These are phyloP conservation scores for Croton setiger DNA, from an alignment of 441 rosid species.

Conservation along the genomic window DNA sequence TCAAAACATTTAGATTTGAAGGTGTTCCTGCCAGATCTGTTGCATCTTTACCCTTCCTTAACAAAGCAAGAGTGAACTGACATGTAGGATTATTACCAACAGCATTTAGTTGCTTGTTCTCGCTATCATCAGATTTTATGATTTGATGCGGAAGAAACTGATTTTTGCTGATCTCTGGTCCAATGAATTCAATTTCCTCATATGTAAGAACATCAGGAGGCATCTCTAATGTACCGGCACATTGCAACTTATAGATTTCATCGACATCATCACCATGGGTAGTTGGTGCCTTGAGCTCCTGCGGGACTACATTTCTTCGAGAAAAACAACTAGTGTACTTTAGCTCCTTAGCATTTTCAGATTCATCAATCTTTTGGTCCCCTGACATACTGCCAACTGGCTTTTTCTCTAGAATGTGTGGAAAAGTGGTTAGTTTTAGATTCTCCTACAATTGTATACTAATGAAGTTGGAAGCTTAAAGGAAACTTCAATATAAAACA, in stretches of 20 bases:
- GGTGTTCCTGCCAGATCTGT: background rate
- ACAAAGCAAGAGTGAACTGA: constrained; percentile 13
- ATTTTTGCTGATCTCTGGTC: constrained; percentile 6
- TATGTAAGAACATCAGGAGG: background rate
- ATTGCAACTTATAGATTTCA: constrained; percentile 8
- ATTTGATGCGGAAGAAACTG: constrained; percentile 6
- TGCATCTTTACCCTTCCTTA: constrained; percentile 7
- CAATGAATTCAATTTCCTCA: constrained; percentile 11
- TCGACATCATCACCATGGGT: background rate
- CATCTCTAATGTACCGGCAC: constrained; percentile 7
- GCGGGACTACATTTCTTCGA: background rate
- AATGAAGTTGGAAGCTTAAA: background rate
- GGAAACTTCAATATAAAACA: background rate
- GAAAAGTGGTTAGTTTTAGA: background rate
- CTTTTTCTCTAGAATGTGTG: constrained; percentile 18
- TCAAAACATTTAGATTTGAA: background rate
- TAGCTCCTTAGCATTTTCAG: background rate
- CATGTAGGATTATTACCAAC: background rate
- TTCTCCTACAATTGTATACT: constrained; percentile 1
- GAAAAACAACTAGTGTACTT: no score
- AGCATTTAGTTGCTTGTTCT: constrained; percentile 12
- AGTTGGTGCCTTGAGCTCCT: background rate
- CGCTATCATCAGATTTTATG: background rate
- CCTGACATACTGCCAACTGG: constrained; percentile 6
- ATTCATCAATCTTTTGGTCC: background rate